Evolutionary conservation across 1,139 yeast species (phyloP).

Genomic region (Geotrichum histeridarum): DNA sequence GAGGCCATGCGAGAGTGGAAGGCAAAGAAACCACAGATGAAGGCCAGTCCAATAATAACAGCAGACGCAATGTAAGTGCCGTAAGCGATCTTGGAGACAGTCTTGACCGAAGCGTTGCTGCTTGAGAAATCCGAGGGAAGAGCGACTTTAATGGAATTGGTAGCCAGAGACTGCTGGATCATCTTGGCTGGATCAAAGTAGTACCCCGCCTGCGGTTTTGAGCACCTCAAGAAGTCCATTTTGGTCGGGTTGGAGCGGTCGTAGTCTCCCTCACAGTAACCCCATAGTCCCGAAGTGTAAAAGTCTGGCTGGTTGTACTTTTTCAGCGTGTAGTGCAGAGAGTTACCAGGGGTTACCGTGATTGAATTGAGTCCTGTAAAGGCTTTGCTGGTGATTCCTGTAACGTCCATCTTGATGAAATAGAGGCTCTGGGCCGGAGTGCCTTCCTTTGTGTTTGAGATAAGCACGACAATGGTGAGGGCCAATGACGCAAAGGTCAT

Average conservation of each 20-base stretch:
- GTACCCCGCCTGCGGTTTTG: constrained; percentile 45
- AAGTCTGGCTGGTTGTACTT: constrained; percentile 54
- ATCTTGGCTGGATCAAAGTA: constrained; percentile 58
- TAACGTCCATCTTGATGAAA: constrained; percentile 41
- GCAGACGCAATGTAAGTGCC: constrained; percentile 45
- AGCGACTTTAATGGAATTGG: constrained; percentile 26
- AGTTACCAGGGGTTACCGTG: constrained; percentile 15
- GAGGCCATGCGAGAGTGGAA: constrained; percentile 38
- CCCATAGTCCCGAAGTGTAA: constrained; percentile 65
- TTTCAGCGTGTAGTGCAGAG: constrained; percentile 21
- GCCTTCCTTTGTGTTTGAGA: constrained; percentile 40
- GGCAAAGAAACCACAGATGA: constrained; percentile 41
- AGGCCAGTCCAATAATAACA: constrained; percentile 39
- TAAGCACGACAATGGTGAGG: constrained; percentile 40
- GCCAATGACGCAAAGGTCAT: constrained; percentile 41
- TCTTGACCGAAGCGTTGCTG: constrained; percentile 37
- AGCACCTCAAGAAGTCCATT: constrained; percentile 40
- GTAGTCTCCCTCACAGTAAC: constrained; percentile 58
- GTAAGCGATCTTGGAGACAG: constrained; percentile 45
- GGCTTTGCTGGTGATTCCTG: constrained; percentile 27
- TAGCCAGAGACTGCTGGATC: constrained; percentile 43
- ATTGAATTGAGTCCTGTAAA: constrained; percentile 22
- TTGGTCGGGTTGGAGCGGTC: constrained; percentile 4
- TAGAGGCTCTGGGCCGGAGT: constrained; percentile 40
- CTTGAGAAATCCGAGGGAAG: constrained; percentile 22